phyloP scores from a whole-genome alignment of 2,329 filamentous ascomycete genomes.

The Arthrobotrys iridis region DNA sequence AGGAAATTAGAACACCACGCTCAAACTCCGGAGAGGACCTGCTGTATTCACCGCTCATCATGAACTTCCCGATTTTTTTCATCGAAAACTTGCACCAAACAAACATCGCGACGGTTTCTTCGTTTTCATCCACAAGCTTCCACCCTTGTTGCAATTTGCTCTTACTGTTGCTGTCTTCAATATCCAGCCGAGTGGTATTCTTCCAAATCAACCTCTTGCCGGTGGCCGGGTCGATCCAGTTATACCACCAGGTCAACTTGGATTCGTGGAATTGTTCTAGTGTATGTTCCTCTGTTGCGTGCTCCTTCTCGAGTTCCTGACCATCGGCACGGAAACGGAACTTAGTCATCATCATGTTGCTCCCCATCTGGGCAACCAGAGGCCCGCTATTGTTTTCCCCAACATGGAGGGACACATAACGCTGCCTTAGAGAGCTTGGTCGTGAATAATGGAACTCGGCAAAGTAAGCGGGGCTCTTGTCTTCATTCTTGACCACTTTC shows the following conservation, averaged over 20 bases:
- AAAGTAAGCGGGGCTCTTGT: slow-evolving; percentile 37
- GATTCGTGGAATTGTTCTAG: slow-evolving; percentile 27
- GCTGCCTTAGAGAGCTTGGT: slow-evolving; percentile 33
- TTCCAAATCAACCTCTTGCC: slow-evolving; percentile 33
- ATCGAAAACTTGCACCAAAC: slow-evolving; percentile 20
- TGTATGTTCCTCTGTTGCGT: not conserved
- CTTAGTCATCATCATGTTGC: slow-evolving; percentile 48
- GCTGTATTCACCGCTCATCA: slow-evolving; percentile 17
- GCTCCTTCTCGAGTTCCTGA: not conserved
- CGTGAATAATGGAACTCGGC: slow-evolving; percentile 43
- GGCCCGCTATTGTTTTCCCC: slow-evolving; percentile 15
- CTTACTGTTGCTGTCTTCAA: slow-evolving; percentile 24
- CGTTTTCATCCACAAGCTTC: slow-evolving; percentile 40
- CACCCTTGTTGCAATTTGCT: slow-evolving; percentile 3
- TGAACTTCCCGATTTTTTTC: slow-evolving; percentile 36
- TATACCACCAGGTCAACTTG: slow-evolving; percentile 11
- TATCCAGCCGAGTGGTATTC: slow-evolving; percentile 26
- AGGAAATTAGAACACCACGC: slow-evolving; percentile 25
- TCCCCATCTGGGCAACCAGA: slow-evolving; percentile 20
- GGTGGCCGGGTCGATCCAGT: slow-evolving; percentile 2
- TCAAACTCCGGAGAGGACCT: slow-evolving; percentile 17
- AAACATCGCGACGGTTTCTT: slow-evolving; percentile 34
- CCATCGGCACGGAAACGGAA: slow-evolving; percentile 38
- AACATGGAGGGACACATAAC: slow-evolving; percentile 26
- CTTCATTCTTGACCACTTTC: slow-evolving; percentile 19